Conservation (phyloP, 225 moss, liverwort and hornwort genomes). For the Polytrichum formosum region DNA sequence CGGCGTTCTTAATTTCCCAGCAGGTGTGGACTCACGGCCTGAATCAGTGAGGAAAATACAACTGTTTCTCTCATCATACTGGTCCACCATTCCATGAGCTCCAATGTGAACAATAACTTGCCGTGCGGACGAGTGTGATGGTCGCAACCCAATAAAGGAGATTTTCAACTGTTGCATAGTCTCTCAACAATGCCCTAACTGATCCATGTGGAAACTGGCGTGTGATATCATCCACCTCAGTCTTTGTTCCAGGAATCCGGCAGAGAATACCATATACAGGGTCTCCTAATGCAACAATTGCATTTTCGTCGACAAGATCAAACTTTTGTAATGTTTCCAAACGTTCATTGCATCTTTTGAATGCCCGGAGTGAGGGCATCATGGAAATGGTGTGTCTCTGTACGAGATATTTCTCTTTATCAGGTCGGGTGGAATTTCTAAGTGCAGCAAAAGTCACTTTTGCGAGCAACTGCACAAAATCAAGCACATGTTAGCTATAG, state of each 20-base stretch:
- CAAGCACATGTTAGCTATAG: too few species aligned
- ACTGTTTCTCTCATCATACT: not conserved
- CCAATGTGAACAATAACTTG: not conserved
- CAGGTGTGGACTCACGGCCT: too few species aligned
- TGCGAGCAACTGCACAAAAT: not conserved
- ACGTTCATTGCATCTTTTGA: conserved; percentile 6
- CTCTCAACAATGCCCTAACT: not conserved
- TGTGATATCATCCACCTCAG: too few species aligned
- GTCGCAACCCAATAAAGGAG: not conserved
- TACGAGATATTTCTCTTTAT: not conserved
- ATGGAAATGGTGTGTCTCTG: conserved; percentile 7
- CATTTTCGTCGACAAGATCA: not conserved
- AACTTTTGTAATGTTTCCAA: not conserved
- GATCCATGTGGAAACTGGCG: too few species aligned
- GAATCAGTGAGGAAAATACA: too few species aligned
- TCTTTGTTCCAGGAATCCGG: too few species aligned
- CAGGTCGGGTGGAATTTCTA: not conserved
- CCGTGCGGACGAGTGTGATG: not conserved
- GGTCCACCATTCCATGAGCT: not conserved
- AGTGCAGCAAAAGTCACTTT: not conserved
- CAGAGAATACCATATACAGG: not conserved
- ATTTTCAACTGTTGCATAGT: not conserved
- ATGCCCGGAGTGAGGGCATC: conserved; percentile 5
- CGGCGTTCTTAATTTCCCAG: too few species aligned
- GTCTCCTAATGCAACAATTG: not conserved